Evolutionary conservation across 345 rosid species (phyloP).

Genomic region (Eucalyptus lansdowneana): DNA sequence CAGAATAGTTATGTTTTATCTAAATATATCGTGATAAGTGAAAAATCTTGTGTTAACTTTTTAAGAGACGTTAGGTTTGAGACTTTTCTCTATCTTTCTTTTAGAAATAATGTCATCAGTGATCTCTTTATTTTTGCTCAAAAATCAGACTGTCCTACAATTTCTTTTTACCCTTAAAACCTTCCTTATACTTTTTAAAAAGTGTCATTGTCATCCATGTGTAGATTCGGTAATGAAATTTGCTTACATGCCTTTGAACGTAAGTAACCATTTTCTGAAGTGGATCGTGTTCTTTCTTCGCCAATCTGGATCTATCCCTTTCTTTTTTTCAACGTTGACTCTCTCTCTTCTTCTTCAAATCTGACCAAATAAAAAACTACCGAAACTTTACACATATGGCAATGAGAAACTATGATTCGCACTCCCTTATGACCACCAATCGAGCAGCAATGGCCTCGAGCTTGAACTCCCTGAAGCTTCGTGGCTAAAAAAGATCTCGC

Average conservation of each 20-base stretch:
- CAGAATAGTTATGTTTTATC: not conserved
- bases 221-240: not conserved
- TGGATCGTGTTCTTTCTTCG: not conserved
- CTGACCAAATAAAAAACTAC: not conserved
- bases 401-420: not conserved
- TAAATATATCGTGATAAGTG: not conserved
- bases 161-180: not conserved
- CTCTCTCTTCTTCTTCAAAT: not conserved
- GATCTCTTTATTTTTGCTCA: not conserved
- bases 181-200: not conserved
- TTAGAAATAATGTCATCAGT: not conserved
- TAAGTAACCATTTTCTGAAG: not conserved
- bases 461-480: not conserved
- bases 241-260: not conserved
- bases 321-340: not conserved
- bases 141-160: not conserved
- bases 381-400: not conserved
- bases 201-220: not conserved
- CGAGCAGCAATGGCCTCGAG: not conserved
- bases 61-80: fast-evolving
- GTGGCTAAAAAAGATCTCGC: not conserved
- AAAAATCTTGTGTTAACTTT: not conserved
- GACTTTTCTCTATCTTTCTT: not conserved
- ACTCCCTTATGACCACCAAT: not conserved
- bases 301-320: not conserved